These are phyloP conservation scores for Agapanthus africanus DNA, from an alignment of 106 monocot genomes.

Conservation along the genomic window DNA sequence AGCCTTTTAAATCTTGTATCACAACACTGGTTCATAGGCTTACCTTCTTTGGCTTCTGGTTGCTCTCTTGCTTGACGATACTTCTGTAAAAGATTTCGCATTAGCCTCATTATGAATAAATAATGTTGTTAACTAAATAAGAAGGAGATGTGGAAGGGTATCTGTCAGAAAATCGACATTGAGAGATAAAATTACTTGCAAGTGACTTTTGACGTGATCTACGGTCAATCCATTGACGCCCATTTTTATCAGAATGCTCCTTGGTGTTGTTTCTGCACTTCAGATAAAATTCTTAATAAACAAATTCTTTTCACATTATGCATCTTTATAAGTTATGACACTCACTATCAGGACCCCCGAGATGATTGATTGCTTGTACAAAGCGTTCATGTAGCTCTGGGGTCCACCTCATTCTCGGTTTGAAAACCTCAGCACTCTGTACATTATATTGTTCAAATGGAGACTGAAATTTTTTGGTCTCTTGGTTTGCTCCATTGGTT, in stretches of 20 bases:
- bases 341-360: slow-evolving; percentile 30
- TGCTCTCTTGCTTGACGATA: background rate
- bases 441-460: background rate
- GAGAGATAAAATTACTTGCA: background rate
- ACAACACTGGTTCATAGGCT: too few species aligned
- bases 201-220: slow-evolving; percentile 5
- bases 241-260: slow-evolving; percentile 11
- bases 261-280: slow-evolving; percentile 9
- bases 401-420: slow-evolving; percentile 19
- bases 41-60: slow-evolving; percentile 9
- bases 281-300: background rate
- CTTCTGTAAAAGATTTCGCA: slow-evolving; percentile 4
- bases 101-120: background rate
- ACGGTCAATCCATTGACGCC: background rate
- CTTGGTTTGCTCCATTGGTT: background rate
- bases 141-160: too few species aligned
- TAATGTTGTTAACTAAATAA: background rate
- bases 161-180: too few species aligned
- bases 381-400: slow-evolving; percentile 16
- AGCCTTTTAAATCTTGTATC: too few species aligned
- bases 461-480: background rate
- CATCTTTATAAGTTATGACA: background rate
- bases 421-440: slow-evolving; percentile 6
- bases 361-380: slow-evolving; percentile 14
- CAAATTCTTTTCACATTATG: background rate